Conservation (phyloP, 2,329 filamentous ascomycete species). For the Phialemonium atrogriseum region DNA sequence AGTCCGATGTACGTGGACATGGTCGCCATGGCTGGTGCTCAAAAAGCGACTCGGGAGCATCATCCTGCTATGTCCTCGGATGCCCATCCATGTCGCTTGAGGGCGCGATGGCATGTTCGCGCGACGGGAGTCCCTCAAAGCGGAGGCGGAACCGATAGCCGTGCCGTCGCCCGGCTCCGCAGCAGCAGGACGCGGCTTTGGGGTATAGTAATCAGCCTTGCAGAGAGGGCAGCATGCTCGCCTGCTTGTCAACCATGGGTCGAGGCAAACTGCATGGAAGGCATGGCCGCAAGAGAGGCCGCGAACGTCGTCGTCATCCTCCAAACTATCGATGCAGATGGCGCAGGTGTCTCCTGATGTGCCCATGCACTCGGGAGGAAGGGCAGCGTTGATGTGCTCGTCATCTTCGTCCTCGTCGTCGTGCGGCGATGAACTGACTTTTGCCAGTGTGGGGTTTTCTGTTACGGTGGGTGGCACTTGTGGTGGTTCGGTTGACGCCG, state of each 20-base stretch:
- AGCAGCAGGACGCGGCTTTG: slow-evolving; percentile 66
- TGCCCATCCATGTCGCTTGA: slow-evolving; percentile 29
- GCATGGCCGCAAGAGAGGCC: slow-evolving; percentile 95
- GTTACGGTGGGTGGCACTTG: slow-evolving; percentile 11
- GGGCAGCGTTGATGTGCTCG: slow-evolving; percentile 72
- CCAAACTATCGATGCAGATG: slow-evolving; percentile 89
- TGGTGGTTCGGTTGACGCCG: slow-evolving; percentile 12
- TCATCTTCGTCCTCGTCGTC: slow-evolving; percentile 60
- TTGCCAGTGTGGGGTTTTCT: too few relatives aligned
- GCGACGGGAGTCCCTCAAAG: slow-evolving; percentile 18
- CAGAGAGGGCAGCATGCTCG: slow-evolving; percentile 94
- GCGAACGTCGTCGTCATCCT: slow-evolving; percentile 92
- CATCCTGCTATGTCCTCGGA: slow-evolving; percentile 21
- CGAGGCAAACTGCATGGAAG: slow-evolving; percentile 91
- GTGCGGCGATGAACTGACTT: too few relatives aligned
- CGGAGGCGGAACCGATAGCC: not conserved
- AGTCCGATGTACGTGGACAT: too few relatives aligned
- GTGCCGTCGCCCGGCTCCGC: slow-evolving; percentile 29
- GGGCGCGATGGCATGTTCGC: slow-evolving; percentile 39
- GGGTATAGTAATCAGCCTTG: slow-evolving; percentile 95
- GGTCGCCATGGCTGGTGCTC: too few relatives aligned
- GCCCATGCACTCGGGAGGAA: slow-evolving; percentile 72
- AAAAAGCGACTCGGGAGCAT: too few relatives aligned
- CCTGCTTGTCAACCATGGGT: slow-evolving; percentile 91
- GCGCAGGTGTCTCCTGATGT: slow-evolving; percentile 89